phyloP scores from a whole-genome alignment of 2,329 filamentous ascomycete genomes.

The Metarhizium album region DNA sequence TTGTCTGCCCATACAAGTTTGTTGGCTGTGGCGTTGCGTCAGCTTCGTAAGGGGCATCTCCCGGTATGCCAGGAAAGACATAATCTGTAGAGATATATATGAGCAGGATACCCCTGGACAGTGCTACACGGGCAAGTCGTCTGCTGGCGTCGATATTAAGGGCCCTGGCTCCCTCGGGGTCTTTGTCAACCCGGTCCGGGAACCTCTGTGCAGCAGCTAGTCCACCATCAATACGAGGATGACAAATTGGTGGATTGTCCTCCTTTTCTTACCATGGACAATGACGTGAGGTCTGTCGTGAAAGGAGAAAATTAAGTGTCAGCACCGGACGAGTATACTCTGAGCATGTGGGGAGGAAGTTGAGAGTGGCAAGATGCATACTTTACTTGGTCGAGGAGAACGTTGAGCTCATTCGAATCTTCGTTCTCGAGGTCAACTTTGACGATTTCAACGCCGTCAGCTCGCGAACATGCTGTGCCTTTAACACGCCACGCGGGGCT shows the following conservation, averaged over 20 bases:
- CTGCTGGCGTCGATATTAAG: conserved; percentile 66
- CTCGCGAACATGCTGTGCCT: conserved; percentile 64
- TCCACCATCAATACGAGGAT: neutral
- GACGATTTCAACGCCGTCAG: conserved; percentile 57
- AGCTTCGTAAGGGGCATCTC: conserved; percentile 74
- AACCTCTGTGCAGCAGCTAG: conserved; percentile 77
- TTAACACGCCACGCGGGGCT: conserved; percentile 49
- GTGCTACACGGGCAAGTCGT: conserved; percentile 55
- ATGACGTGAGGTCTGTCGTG: conserved; percentile 63
- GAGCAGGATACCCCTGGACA: conserved; percentile 48
- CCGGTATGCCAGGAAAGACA: conserved; percentile 60
- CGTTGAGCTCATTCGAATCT: conserved; percentile 30
- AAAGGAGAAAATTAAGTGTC: neutral
- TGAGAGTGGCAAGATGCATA: conserved; percentile 27
- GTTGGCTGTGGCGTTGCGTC: conserved; percentile 55
- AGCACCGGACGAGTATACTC: neutral
- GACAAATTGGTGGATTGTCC: neutral
- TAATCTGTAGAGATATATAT: conserved; percentile 80
- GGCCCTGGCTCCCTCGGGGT: conserved; percentile 62
- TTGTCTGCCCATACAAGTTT: conserved; percentile 61
- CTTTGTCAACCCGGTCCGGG: conserved; percentile 72
- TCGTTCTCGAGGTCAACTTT: conserved; percentile 42
- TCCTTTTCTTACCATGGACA: conserved; percentile 56
- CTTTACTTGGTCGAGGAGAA: conserved; percentile 43
- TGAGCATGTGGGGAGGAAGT: neutral